phyloP scores from a whole-genome alignment of 1,284 basidiomycete genomes.

The Cryptococcus amylolentus region DNA sequence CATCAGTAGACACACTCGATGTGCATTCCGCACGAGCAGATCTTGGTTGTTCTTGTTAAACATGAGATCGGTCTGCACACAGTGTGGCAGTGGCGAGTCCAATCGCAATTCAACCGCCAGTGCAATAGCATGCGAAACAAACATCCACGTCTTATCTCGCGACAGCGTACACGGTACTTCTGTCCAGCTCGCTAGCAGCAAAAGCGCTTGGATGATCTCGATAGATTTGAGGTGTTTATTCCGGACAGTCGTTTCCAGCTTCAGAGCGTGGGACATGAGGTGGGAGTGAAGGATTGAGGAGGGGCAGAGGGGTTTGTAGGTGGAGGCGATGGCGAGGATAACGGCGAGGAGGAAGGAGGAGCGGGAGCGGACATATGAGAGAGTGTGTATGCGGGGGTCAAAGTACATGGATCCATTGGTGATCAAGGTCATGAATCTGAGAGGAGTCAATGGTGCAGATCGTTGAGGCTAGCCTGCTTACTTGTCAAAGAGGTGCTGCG shows the following conservation, averaged over 20 bases:
- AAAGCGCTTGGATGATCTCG: slow-evolving; percentile 18
- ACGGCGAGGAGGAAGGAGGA: slow-evolving; percentile 19
- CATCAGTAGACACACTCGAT: slow-evolving; percentile 16
- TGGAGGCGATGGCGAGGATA: slow-evolving; percentile 15
- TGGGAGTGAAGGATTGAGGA: slow-evolving; percentile 12
- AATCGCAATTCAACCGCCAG: slow-evolving; percentile 15
- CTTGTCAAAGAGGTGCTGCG: slow-evolving; percentile 15
- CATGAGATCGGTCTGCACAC: slow-evolving; percentile 14
- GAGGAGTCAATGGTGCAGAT: neutral
- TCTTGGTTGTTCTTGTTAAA: slow-evolving; percentile 10
- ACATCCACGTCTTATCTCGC: slow-evolving; percentile 18
- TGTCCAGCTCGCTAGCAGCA: slow-evolving; percentile 17
- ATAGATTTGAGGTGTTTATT: slow-evolving; percentile 22
- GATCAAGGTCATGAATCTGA: slow-evolving; percentile 15
- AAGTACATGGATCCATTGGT: slow-evolving; percentile 21
- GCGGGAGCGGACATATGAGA: slow-evolving; percentile 12
- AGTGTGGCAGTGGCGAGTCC: slow-evolving; percentile 17
- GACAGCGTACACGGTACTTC: slow-evolving; percentile 14
- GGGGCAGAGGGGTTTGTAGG: slow-evolving; percentile 11
- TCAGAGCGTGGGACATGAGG: slow-evolving; percentile 9
- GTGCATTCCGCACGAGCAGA: slow-evolving; percentile 17
- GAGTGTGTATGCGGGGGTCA: slow-evolving; percentile 21
- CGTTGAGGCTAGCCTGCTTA: neutral
- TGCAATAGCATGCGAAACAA: slow-evolving; percentile 19
- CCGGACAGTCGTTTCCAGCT: slow-evolving; percentile 13